Base-by-base conservation (phyloP, 768 basidiomycete genomes). In the Agrocybe pediades region DNA sequence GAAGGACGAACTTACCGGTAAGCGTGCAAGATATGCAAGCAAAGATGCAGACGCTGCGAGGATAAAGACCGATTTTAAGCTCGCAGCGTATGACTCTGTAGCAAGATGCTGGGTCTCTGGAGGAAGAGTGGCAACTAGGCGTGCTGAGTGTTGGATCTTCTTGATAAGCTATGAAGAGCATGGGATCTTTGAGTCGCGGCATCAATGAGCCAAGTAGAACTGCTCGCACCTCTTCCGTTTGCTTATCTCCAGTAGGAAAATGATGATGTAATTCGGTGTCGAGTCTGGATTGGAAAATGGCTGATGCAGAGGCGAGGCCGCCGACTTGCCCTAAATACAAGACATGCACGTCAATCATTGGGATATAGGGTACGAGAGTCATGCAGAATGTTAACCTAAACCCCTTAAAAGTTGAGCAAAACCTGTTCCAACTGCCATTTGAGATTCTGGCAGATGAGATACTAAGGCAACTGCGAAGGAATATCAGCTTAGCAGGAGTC, bases 391-490 rank as follows among this genome's bases (percentile, higher is more conserved):
- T 76, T 15, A 41, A 83, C 86, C 87, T 56, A 88, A 68, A 3
- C 87, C 86, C 3, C 87, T 76, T 65, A 87, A 85, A 6, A 88
- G 69, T 53, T 85, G 84, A 11, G 77, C 81, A 58, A 88, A 88
- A 0, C 87, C 87, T 6, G 86, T 87, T 1, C 83, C 86, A 2
- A 87, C 78, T 9, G 87, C 85, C 72, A 87, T 82, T 25, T 17
- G 68, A 68, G 60, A 69, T 81, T 85, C 77, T 20, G 85, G 85
- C 2, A 88, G 65, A 65, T 86, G 82, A 0, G 84, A 81, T 0
- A 90, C 78, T 21, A 89, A 70, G 0, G 87, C 86, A 61, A 89
- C 86, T 87, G 46, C 17, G 50, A 72, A 66, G 48, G 1, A 21
- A 54, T 41, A 71, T 71, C 55, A 76, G 67, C 66, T 49, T 13